Evolutionary conservation across 225 moss, liverwort and hornwort genomes (phyloP), one percentile per base, ranked within the genome.

Genomic region (Bryoerythrophyllum caledonicum): DNA sequence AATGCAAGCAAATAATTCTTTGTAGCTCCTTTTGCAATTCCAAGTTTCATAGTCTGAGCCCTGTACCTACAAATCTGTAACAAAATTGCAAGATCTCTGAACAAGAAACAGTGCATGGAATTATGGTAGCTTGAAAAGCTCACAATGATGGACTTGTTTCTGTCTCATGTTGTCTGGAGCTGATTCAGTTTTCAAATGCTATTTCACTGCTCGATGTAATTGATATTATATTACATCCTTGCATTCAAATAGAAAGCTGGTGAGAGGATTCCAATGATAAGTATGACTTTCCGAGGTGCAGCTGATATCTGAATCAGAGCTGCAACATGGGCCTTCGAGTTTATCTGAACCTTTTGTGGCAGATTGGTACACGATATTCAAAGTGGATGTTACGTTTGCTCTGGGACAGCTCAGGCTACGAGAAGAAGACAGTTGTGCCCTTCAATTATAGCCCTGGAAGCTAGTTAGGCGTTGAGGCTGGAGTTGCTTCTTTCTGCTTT

Each of bases 91-190:
- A 59, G 60, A 38, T 51, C 40, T 13, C 38, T 38, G 19, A 38
- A 46, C 37, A 28, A 21, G 34, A 76, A 23, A 14, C 13, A 27
- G 44, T 35, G 41, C 76, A 67, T 16, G 8, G 35, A 78, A 48
- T 12, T 32, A 24, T 7, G 35, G n/a, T n/a, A n/a, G n/a, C n/a
- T n/a, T n/a, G 5, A 32, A 67, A 67, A 55, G 54, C 55, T 55
- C 6, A 44, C 4, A 1, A 15, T 15, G 0, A 17, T 5, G 4
- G 28, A 17, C 70, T 49, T 23, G 23, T 20, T 76, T 66, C 53
- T 76, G 77, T 77, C 73, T 68, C 77, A 43, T 73, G 17, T 60
- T 81, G 81, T 68, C n/a, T n/a, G n/a, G n/a, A n/a, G n/a, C 81
- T 20, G 51, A 40, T 71, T 60, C 65, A 23, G 28, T 38, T 71